phyloP scores from a whole-genome alignment of 2,329 filamentous ascomycete genomes.

The Aspergillus spinulosporus region DNA sequence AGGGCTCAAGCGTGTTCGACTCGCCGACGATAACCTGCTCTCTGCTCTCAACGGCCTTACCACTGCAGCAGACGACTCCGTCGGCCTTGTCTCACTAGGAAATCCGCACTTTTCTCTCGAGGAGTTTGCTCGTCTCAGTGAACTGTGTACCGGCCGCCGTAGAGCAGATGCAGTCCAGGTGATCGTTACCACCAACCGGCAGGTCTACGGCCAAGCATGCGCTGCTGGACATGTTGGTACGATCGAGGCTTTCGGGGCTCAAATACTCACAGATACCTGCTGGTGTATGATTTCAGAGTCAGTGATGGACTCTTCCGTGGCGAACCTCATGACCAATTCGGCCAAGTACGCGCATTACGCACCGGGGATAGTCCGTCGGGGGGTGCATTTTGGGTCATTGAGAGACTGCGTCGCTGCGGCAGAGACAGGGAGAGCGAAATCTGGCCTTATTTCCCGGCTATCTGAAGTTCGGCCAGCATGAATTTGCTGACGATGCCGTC shows the following conservation, averaged over 20 bases:
- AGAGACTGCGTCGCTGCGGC: conserved; percentile 29
- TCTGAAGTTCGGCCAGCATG: neutral
- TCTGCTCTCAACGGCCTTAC: conserved; percentile 25
- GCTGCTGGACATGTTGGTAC: conserved; percentile 31
- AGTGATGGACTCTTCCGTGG: conserved; percentile 30
- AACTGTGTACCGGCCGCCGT: conserved; percentile 28
- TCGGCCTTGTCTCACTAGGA: conserved; percentile 47
- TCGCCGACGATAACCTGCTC: neutral
- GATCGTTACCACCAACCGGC: conserved; percentile 26
- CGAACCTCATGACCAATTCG: conserved; percentile 48
- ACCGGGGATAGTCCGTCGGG: conserved; percentile 25
- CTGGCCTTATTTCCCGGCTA: too few relatives aligned
- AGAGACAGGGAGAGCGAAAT: neutral
- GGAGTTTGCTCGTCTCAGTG: conserved; percentile 38
- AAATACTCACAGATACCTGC: conserved; percentile 48
- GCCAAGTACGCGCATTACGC: conserved; percentile 51
- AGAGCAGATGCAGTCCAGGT: conserved; percentile 23
- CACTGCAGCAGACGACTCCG: conserved; percentile 16
- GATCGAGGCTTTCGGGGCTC: conserved; percentile 41
- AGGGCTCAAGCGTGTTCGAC: neutral
- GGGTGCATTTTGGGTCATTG: conserved; percentile 31
- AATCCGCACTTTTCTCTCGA: conserved; percentile 48
- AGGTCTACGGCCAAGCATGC: conserved; percentile 22
- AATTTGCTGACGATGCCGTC: neutral
- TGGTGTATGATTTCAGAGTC: conserved; percentile 52